A percentile compares a stretch with the other conserved stretches of the same genome.
Evolutionary conservation across 1,139 yeast species (phyloP).

Genomic region (Saccharomycopsis hybrid): DNA sequence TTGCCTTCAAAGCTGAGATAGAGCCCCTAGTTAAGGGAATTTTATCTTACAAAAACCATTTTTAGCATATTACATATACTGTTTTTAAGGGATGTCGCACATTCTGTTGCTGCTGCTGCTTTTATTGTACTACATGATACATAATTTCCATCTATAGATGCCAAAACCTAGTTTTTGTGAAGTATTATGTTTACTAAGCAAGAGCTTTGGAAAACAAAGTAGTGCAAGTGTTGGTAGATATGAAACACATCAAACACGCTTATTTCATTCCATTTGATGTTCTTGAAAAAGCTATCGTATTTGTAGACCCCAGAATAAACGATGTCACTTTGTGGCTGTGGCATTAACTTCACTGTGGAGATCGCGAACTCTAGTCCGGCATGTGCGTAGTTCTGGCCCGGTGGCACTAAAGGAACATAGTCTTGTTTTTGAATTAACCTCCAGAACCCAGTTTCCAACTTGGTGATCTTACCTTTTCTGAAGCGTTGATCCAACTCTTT

Average conservation of each 20-base stretch:
- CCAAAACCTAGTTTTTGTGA: no score
- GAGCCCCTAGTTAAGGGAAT: no score
- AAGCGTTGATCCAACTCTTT: conserved; percentile 24
- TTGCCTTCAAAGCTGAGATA: no score
- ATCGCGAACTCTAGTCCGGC: conserved; percentile 48
- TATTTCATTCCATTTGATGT: conserved; percentile 2
- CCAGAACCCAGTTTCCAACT: conserved; percentile 30
- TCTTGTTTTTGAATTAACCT: conserved; percentile 54
- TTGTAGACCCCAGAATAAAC: conserved; percentile 4
- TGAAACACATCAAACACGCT: conserved; percentile 3
- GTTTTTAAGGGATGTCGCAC: no score
- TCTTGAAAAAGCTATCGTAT: conserved; percentile 4
- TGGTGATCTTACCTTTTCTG: conserved; percentile 27
- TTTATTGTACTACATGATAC: no score
- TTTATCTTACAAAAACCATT: no score
- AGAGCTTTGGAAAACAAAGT: conserved; percentile 1
- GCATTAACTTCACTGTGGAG: conserved; percentile 28
- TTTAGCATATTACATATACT: no score
- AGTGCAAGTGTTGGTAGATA: conserved; percentile 6
- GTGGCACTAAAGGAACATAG: conserved; percentile 52
- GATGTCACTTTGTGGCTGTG: conserved; percentile 4
- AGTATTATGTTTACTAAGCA: conserved; percentile 1
- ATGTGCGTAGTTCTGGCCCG: conserved; percentile 37
- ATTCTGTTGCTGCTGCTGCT: no score
- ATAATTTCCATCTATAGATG: no score